Conservation (phyloP, 202 grass and related monocot species). For the Saccharum hybrid region DNA sequence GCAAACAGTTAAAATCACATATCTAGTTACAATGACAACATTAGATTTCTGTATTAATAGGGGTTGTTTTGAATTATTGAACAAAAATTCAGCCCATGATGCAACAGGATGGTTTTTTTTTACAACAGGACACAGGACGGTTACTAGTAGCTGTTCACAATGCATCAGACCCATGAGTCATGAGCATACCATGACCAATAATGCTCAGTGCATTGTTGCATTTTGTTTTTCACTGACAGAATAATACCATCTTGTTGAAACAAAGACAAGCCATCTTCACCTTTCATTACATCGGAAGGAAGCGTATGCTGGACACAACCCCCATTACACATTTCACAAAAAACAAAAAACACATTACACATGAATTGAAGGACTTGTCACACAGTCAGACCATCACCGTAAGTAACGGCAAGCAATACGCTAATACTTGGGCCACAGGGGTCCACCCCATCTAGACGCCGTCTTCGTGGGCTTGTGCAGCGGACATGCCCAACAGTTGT, state of each 20-base stretch:
- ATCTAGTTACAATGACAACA: not conserved
- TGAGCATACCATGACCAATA: not conserved
- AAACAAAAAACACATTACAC: no score
- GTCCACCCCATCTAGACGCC: no score
- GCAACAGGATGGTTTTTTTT: not conserved
- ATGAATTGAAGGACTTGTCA: no score
- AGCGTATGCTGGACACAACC: not conserved
- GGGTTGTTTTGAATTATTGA: not conserved
- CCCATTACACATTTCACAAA: no score
- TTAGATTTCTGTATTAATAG: not conserved
- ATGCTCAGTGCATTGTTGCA: not conserved
- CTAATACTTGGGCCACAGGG: no score
- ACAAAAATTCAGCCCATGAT: not conserved
- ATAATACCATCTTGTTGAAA: not conserved
- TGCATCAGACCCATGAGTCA: not conserved
- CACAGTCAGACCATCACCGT: no score
- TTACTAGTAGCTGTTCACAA: not conserved
- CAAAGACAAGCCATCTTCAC: not conserved
- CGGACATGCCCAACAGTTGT: no score
- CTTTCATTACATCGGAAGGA: not conserved
- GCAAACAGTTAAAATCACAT: not conserved
- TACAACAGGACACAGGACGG: not conserved
- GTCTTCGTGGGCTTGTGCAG: no score
- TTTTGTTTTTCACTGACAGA: slow-evolving; percentile 11
- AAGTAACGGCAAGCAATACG: no score